A percentile compares a stretch with the other conserved stretches of the same genome.
phyloP scores from a whole-genome alignment of 305 asterid genomes.

The Plantago coronopus region DNA sequence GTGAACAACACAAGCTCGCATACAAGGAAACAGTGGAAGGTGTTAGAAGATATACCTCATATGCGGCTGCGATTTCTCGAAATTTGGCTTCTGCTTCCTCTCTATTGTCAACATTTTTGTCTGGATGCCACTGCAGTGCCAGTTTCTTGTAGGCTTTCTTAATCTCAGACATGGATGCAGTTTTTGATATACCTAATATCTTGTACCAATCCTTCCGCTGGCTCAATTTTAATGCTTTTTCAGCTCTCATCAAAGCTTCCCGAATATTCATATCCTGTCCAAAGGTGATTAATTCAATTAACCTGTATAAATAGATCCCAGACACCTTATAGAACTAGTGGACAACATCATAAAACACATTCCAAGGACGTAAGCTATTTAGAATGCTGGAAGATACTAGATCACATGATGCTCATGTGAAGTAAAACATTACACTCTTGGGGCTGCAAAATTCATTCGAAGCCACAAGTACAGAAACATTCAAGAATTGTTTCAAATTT shows the following conservation, averaged over 20 bases:
- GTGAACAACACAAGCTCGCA: too few relatives aligned
- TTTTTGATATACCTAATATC: constrained; percentile 74
- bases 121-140: constrained; percentile 78
- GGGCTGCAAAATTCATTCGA: too few relatives aligned
- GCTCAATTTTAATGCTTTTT: constrained; percentile 74
- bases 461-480: too few relatives aligned
- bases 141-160: constrained; percentile 95
- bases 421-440: neutral
- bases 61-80: constrained; percentile 95
- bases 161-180: constrained; percentile 67
- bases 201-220: constrained; percentile 95
- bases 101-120: constrained; percentile 75
- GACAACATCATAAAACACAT: too few relatives aligned
- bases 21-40: neutral
- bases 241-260: constrained; percentile 69
- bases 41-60: constrained; percentile 50
- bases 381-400: neutral
- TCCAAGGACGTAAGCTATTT: too few relatives aligned
- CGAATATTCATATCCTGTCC: constrained; percentile 70
- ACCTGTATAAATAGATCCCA: constrained; percentile 4
- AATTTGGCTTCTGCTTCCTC: constrained; percentile 92
- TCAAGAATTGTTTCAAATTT: too few relatives aligned
- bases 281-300: constrained; percentile 8
- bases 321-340: neutral
- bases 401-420: constrained; percentile 1